Percentiles rank a stretch among this genome's conserved stretches.
Evolutionary conservation across 306 rosid species (phyloP).

Genomic region (Malus sieversii): DNA sequence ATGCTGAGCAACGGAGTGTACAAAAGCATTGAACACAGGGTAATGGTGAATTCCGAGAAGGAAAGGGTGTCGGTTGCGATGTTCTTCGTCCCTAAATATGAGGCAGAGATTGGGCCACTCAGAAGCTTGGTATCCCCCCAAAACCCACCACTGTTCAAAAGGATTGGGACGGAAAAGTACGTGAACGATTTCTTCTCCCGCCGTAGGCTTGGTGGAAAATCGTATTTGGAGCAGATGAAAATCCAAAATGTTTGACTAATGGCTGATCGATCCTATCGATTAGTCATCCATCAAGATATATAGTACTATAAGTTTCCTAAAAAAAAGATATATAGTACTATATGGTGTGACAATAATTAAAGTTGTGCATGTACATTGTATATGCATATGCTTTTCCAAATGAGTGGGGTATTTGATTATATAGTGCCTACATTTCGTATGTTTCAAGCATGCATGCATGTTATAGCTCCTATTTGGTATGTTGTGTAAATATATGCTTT

Average conservation of each 20-base stretch:
- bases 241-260: neutral
- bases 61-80: constrained; percentile 60
- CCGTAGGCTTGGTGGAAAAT: constrained; percentile 47
- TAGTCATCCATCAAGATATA: no score
- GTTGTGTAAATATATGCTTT: neutral
- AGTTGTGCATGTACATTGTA: no score
- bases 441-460: neutral
- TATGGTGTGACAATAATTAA: no score
- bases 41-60: constrained; percentile 46
- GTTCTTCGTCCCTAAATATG: constrained; percentile 59
- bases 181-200: constrained; percentile 41
- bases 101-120: constrained; percentile 52
- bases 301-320: no score
- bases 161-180: constrained; percentile 46
- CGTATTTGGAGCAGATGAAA: constrained; percentile 57
- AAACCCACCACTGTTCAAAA: constrained; percentile 44
- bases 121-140: constrained; percentile 20
- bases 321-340: no score
- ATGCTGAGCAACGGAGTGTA: constrained; percentile 73
- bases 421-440: neutral
- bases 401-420: neutral
- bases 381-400: no score
- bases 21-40: constrained; percentile 70
- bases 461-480: neutral
- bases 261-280: neutral